phyloP scores from a whole-genome alignment of 768 basidiomycete genomes.

The Scleroderma citrinum region DNA sequence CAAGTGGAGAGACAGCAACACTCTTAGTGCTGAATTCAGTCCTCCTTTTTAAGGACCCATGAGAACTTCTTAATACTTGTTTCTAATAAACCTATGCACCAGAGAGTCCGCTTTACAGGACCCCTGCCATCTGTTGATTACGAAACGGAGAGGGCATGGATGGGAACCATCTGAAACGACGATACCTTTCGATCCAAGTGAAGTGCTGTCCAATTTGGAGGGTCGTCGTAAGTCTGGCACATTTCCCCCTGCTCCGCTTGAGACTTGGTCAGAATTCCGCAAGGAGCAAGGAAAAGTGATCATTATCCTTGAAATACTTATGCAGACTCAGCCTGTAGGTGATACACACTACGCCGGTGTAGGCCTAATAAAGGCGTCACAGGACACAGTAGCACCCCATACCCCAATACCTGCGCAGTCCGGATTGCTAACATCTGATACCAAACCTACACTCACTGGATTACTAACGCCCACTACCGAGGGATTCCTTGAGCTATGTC shows the following conservation, averaged over 20 bases:
- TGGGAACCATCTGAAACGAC: too few species aligned
- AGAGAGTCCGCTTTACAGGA: not conserved
- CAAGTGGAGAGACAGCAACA: not conserved
- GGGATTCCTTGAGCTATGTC: not conserved
- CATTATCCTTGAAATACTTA: not conserved
- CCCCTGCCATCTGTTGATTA: not conserved
- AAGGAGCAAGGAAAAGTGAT: not conserved
- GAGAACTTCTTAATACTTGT: not conserved
- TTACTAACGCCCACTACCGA: not conserved
- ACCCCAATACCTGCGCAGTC: too few species aligned
- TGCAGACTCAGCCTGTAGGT: not conserved
- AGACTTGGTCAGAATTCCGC: not conserved
- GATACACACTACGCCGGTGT: not conserved
- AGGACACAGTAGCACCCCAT: too few species aligned
- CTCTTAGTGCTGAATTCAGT: not conserved
- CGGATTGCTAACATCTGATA: too few species aligned
- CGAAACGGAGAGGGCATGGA: too few species aligned
- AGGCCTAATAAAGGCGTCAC: not conserved
- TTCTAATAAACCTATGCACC: too few species aligned
- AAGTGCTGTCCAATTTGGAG: too few species aligned
- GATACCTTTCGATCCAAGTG: too few species aligned
- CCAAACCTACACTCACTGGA: not conserved
- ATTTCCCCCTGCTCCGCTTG: not conserved
- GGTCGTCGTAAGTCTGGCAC: too few species aligned
- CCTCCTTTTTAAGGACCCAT: not conserved